These are phyloP conservation scores for Solanum habrochaites DNA, from an alignment of 257 asterid genomes.

Conservation along the genomic window DNA sequence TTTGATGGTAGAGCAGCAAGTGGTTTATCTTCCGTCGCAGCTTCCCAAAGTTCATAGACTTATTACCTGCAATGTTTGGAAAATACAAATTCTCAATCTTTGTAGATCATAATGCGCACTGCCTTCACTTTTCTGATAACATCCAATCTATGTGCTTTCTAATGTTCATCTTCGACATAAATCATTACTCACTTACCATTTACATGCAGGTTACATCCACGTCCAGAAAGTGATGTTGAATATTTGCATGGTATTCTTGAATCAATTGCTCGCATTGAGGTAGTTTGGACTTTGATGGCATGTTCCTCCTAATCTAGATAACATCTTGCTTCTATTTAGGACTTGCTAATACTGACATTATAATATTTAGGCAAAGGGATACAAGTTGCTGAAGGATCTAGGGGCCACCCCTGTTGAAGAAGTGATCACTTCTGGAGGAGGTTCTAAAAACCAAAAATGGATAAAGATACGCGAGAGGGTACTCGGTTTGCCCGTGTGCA, in stretches of 20 bases:
- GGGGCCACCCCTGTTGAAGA: slow-evolving; percentile 93
- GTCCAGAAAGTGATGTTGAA: slow-evolving; percentile 62
- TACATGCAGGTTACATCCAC: slow-evolving; percentile 68
- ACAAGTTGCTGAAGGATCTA: slow-evolving; percentile 53
- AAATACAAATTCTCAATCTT: neutral
- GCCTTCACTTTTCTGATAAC: neutral
- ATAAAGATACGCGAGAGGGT: slow-evolving; percentile 69
- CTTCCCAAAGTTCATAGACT: neutral
- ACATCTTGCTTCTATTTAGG: neutral
- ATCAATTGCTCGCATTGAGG: slow-evolving; percentile 94
- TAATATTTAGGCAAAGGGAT: slow-evolving; percentile 58
- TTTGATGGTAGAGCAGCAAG: no score
- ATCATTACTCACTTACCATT: neutral
- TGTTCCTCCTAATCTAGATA: neutral
- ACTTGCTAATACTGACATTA: neutral
- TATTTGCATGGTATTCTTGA: slow-evolving; percentile 85
- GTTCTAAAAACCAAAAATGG: slow-evolving; percentile 80
- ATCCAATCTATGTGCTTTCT: neutral
- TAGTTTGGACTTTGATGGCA: neutral
- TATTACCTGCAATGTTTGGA: neutral
- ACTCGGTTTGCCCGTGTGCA: slow-evolving; percentile 59
- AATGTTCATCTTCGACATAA: neutral
- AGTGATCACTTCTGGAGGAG: slow-evolving; percentile 85
- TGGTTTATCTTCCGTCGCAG: no score
- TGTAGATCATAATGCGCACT: neutral